Conservation (phyloP, 768 basidiomycete species). For the Lentinus brumalis region DNA sequence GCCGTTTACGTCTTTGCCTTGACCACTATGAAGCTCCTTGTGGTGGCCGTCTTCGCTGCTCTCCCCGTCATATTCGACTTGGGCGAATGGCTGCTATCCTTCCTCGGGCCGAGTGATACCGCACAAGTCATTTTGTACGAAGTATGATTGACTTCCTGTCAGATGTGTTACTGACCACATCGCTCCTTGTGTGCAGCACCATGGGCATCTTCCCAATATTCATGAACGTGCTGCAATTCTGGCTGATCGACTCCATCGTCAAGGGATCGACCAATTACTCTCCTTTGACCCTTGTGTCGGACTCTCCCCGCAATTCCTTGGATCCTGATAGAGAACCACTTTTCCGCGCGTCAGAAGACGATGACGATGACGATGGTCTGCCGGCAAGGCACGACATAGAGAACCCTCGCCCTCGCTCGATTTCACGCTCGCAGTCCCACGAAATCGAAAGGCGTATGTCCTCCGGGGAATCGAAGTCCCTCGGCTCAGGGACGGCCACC, state of each 20-base stretch:
- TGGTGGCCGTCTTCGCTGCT: constrained; percentile 72
- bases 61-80: constrained; percentile 70
- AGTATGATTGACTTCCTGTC: constrained; percentile 1
- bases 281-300: constrained; percentile 41
- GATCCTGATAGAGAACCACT: constrained; percentile 63
- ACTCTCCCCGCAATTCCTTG: constrained; percentile 38
- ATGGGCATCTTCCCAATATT: constrained; percentile 91
- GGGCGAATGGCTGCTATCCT: constrained; percentile 88
- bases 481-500: constrained; percentile 37
- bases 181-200: constrained; percentile 48
- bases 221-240: constrained; percentile 92
- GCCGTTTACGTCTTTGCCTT: constrained; percentile 82
- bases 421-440: constrained; percentile 32
- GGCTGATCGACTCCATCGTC: constrained; percentile 92
- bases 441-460: constrained; percentile 28
- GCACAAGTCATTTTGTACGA: constrained; percentile 83
- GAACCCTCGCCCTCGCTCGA: constrained; percentile 39
- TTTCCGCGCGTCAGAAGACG: constrained; percentile 56
- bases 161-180: neutral
- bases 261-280: constrained; percentile 57
- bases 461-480: constrained; percentile 41
- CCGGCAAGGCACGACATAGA: constrained; percentile 45
- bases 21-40: constrained; percentile 87
- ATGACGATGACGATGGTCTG: constrained; percentile 37
- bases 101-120: constrained; percentile 66